Evolutionary conservation across 495 filamentous ascomycete genomes (phyloP).

Genomic region (Barbatosphaeria neglecta): DNA sequence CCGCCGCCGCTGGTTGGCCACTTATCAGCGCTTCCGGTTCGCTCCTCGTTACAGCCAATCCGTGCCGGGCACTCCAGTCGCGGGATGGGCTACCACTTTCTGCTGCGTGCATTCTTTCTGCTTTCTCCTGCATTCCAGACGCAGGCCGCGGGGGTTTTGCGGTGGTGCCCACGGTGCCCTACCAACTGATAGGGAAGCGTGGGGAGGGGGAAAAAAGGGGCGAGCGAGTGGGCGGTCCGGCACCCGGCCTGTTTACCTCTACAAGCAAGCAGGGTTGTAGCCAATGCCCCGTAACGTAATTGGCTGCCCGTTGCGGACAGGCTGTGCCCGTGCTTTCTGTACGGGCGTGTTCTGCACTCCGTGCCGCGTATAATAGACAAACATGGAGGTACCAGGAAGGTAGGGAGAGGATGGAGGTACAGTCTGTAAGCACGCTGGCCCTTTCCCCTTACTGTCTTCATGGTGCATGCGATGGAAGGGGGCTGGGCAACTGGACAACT

Average conservation of each 20-base stretch:
- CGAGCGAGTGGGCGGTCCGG: background rate
- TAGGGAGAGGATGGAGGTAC: no score
- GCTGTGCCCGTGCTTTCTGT: background rate
- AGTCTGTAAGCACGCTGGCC: no score
- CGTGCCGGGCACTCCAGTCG: background rate
- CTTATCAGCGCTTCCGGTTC: background rate
- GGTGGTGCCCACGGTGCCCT: no score
- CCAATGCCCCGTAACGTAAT: background rate
- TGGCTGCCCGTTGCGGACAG: background rate
- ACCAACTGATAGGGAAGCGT: no score
- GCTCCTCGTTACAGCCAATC: background rate
- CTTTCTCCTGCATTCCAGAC: background rate
- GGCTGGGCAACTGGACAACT: background rate
- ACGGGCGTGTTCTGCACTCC: no score
- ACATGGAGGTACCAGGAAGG: no score
- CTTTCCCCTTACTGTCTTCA: no score
- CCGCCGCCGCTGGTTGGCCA: no score
- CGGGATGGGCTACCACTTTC: background rate
- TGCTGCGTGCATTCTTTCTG: no score
- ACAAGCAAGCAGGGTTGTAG: background rate
- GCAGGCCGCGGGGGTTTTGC: no score
- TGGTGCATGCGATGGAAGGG: no score
- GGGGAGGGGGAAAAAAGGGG: background rate
- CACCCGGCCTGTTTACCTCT: background rate
- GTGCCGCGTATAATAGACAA: no score